These are phyloP conservation scores for Suillus bovinus DNA, from an alignment of 768 basidiomycete species.

Conservation along the genomic window DNA sequence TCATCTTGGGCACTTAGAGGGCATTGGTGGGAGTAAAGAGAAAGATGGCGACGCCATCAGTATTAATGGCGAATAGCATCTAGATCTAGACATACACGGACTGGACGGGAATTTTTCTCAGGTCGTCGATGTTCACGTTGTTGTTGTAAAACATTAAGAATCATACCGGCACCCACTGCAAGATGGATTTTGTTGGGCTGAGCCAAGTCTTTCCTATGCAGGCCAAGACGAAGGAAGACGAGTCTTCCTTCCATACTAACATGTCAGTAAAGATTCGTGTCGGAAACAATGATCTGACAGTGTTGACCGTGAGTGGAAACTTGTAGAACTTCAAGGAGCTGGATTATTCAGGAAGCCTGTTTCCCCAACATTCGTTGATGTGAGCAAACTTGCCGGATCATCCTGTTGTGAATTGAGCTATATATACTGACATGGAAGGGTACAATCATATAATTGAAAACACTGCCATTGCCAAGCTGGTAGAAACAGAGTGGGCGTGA, in stretches of 20 bases:
- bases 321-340: no score
- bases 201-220: background rate
- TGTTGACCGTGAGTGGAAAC: background rate
- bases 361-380: background rate
- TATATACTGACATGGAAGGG: background rate
- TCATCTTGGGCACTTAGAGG: constrained; percentile 42
- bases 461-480: background rate
- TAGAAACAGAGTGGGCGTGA: background rate
- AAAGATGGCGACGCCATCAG: background rate
- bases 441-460: background rate
- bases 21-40: background rate
- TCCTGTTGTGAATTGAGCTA: background rate
- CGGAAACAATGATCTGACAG: background rate
- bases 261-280: background rate
- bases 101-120: background rate
- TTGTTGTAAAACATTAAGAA: background rate
- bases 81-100: background rate
- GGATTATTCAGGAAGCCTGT: background rate
- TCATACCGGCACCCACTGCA: background rate
- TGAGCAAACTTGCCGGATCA: background rate
- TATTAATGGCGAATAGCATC: background rate
- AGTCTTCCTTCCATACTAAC: background rate
- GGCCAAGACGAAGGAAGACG: background rate
- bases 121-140: background rate
- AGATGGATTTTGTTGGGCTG: background rate